These are phyloP conservation scores for Typha latifolia DNA, from an alignment of 176 grass and related monocot genomes.

Conservation along the genomic window DNA sequence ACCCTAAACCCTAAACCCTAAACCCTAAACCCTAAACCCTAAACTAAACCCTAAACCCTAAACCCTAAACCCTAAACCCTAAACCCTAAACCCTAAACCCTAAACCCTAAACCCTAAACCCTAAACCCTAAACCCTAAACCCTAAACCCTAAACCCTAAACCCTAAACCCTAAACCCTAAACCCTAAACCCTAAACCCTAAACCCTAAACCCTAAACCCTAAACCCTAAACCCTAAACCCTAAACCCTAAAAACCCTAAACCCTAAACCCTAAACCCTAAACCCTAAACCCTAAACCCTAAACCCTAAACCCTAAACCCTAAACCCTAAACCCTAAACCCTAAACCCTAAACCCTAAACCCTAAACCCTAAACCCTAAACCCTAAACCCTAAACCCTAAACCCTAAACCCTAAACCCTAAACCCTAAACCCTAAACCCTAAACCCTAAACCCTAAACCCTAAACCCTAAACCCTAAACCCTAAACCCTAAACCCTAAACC, in stretches of 20 bases:
- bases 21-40: conserved; percentile 26
- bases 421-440: conserved; percentile 3
- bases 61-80: neutral
- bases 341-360: conserved; percentile 12
- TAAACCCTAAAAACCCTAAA: neutral
- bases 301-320: conserved; percentile 13
- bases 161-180: conserved; percentile 9
- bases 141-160: conserved; percentile 9
- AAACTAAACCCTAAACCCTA: neutral
- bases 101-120: conserved; percentile 6
- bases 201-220: conserved; percentile 16
- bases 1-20: conserved; percentile 19
- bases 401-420: neutral
- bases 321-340: conserved; percentile 15
- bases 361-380: conserved; percentile 16
- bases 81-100: conserved; percentile 8
- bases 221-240: conserved; percentile 2
- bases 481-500: conserved; percentile 8
- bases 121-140: conserved; percentile 8
- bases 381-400: conserved; percentile 9
- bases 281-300: conserved; percentile 5
- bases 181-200: conserved; percentile 16
- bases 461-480: conserved; percentile 7
- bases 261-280: conserved; percentile 6
- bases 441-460: conserved; percentile 10